Conservation (phyloP, 163 green algal species). For the Trebouxiophyceae sp. region DNA sequence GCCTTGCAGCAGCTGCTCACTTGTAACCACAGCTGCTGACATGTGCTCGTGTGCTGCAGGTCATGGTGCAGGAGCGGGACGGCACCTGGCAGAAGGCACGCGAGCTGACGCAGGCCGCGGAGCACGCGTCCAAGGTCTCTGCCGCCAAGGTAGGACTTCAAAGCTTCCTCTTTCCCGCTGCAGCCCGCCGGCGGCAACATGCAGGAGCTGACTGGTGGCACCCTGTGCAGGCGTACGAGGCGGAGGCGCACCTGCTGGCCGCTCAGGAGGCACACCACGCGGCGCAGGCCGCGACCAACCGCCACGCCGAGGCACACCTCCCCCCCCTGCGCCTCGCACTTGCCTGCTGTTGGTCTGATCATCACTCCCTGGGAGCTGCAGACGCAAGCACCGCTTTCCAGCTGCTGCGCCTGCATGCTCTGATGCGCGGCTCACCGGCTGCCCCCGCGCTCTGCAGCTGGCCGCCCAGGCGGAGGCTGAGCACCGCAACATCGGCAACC, state of each 20-base stretch:
- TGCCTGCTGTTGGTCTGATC: too few relatives aligned
- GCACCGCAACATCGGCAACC: not conserved
- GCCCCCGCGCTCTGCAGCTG: too few relatives aligned
- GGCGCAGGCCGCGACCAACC: not conserved
- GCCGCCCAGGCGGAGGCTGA: not conserved
- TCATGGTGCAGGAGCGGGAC: not conserved
- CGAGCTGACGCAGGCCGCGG: not conserved
- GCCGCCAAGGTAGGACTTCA: not conserved
- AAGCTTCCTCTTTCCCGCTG: too few relatives aligned
- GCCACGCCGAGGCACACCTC: not conserved
- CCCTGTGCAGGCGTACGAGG: not conserved
- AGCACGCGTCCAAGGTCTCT: not conserved
- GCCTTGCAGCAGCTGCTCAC: too few relatives aligned
- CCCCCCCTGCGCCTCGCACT: too few relatives aligned
- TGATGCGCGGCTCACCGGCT: too few relatives aligned
- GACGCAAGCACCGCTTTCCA: too few relatives aligned
- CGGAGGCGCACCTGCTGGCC: not conserved
- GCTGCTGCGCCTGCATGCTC: too few relatives aligned
- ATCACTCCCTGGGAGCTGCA: too few relatives aligned
- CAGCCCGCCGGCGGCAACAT: too few relatives aligned
- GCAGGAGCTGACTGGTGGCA: too few relatives aligned
- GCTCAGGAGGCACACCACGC: not conserved
- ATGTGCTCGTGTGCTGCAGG: not conserved
- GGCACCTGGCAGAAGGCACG: not conserved
- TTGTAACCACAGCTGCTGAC: too few relatives aligned